Evolutionary conservation across 108 stramenopile species (phyloP).

Genomic region (Nitzschia sp.): DNA sequence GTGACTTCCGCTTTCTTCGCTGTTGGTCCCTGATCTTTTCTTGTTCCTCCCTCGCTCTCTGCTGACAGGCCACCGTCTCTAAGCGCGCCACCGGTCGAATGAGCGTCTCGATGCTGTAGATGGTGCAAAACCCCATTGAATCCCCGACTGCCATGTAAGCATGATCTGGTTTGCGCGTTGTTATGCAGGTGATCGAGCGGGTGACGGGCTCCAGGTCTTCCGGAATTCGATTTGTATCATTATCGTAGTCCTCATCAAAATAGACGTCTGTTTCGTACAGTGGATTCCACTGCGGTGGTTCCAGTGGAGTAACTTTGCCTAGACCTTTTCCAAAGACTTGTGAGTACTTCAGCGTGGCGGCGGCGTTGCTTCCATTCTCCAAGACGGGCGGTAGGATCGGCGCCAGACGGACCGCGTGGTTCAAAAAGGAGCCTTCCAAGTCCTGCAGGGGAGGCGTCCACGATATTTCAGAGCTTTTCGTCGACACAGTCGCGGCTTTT

Average conservation of each 20-base stretch:
- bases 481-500: background rate
- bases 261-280: conserved; percentile 29
- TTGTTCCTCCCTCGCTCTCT: conserved; percentile 23
- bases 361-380: background rate
- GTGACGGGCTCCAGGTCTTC: conserved; percentile 27
- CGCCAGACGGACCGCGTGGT: conserved; percentile 25
- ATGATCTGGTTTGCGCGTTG: conserved; percentile 31
- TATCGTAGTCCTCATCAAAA: conserved; percentile 36
- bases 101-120: conserved; percentile 35
- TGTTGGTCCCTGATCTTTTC: conserved; percentile 24
- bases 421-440: conserved; percentile 27
- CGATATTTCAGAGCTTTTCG: background rate
- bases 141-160: conserved; percentile 48
- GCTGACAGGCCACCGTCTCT: conserved; percentile 38
- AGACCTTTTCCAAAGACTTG: background rate
- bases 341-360: background rate
- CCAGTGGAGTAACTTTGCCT: background rate
- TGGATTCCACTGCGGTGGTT: conserved; percentile 24
- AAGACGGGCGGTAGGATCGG: conserved; percentile 28
- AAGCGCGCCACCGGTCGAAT: conserved; percentile 32
- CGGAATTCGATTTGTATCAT: conserved; percentile 8
- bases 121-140: conserved; percentile 45
- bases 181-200: conserved; percentile 28
- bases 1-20: conserved; percentile 10
- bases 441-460: conserved; percentile 19